Percentiles rank a stretch among this genome's conserved stretches.
phyloP scores from a whole-genome alignment of 306 rosid genomes.

The Castanea sativa region DNA sequence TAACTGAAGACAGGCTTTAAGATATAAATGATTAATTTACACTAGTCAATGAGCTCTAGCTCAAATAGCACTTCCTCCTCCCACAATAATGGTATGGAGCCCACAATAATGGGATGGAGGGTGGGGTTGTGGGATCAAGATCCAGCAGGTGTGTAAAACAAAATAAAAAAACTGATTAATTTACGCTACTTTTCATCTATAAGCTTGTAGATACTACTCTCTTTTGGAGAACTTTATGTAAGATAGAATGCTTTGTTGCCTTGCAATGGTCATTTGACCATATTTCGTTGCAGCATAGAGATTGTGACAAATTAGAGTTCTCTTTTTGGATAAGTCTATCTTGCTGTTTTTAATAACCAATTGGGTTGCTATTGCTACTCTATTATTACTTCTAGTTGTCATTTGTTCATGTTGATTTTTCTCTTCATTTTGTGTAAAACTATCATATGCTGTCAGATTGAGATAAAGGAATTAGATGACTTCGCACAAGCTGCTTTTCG shows the following conservation, averaged over 20 bases:
- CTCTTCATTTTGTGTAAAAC: constrained; percentile 16
- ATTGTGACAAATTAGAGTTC: constrained; percentile 3
- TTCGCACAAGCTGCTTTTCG: constrained; percentile 98
- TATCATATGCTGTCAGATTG: constrained; percentile 60
- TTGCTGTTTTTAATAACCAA: background rate
- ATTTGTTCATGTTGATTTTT: constrained; percentile 12
- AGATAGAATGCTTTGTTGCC: background rate
- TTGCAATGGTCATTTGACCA: background rate
- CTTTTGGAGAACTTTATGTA: background rate
- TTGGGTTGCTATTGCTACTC: constrained; percentile 13
- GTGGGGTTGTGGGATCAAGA: too few relatives aligned
- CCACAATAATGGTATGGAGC: too few relatives aligned
- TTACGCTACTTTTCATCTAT: background rate
- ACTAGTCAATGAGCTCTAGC: too few relatives aligned
- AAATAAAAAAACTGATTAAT: too few relatives aligned
- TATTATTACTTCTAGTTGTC: constrained; percentile 6
- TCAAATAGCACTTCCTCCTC: too few relatives aligned
- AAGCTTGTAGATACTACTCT: background rate
- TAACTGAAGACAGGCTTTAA: too few relatives aligned
- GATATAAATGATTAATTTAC: too few relatives aligned
- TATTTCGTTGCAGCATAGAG: background rate
- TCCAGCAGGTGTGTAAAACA: too few relatives aligned
- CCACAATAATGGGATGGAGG: too few relatives aligned
- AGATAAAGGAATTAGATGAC: constrained; percentile 81
- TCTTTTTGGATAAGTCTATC: constrained; percentile 8